These are phyloP conservation scores for Daldinia grandis DNA, from an alignment of 495 filamentous ascomycete species.

Conservation along the genomic window DNA sequence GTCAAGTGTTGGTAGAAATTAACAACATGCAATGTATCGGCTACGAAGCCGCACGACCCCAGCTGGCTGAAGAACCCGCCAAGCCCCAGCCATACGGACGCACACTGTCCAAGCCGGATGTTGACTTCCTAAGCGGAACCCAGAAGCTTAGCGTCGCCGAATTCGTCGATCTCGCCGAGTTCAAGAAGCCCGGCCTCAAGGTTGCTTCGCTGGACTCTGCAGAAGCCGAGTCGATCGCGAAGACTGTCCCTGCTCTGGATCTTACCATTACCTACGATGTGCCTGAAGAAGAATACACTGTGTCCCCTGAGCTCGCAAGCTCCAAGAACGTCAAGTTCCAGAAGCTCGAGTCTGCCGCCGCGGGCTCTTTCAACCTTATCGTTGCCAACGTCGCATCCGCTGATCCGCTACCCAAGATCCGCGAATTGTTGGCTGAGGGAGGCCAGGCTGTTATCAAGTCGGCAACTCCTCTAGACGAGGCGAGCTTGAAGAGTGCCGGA, in stretches of 20 bases:
- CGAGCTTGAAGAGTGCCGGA: not conserved
- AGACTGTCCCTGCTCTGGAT: not conserved
- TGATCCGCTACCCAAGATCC: constrained; percentile 4
- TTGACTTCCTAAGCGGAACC: constrained; percentile 18
- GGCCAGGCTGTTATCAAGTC: not conserved
- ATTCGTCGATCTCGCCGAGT: constrained; percentile 8
- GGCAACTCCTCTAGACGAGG: not conserved
- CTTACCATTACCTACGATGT: not conserved
- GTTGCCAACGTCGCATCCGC: not conserved
- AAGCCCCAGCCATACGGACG: constrained; percentile 23
- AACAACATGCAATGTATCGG: constrained; percentile 37
- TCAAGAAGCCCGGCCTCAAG: constrained; percentile 33
- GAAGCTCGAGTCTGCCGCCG: not conserved
- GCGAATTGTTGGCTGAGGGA: not conserved
- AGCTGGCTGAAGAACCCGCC: constrained; percentile 19
- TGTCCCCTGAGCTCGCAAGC: not conserved
- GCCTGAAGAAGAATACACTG: not conserved
- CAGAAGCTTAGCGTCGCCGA: not conserved
- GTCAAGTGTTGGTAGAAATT: constrained; percentile 43
- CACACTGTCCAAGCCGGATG: constrained; percentile 17
- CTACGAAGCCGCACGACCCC: constrained; percentile 50
- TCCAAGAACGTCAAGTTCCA: constrained; percentile 4
- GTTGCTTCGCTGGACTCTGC: constrained; percentile 2
- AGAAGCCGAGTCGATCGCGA: not conserved
- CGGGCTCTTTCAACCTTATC: not conserved